A percentile compares a stretch with the other conserved stretches of the same genome.
Evolutionary conservation across 208 protist species (phyloP).

Genomic region (Wallacemonas sp.): DNA sequence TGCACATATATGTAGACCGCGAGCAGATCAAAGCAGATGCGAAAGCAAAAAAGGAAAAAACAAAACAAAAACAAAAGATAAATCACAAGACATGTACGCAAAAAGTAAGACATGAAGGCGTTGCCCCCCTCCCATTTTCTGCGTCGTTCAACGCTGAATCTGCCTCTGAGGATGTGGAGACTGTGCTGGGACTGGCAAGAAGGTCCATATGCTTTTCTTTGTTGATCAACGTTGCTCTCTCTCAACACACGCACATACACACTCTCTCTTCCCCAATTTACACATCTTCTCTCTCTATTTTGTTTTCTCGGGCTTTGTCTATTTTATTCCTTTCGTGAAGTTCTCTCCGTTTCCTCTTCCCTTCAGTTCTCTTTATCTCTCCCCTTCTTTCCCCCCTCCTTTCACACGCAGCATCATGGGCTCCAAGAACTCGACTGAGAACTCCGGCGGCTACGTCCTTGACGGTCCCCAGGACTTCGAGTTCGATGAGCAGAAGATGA

Average conservation of each 20-base stretch:
- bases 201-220: too few species aligned
- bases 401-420: conserved; percentile 15
- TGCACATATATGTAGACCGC: too few species aligned
- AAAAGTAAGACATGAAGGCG: background rate
- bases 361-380: background rate
- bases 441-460: conserved; percentile 23
- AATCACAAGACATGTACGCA: background rate
- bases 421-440: conserved; percentile 17
- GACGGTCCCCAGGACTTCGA: conserved; percentile 42
- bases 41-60: background rate
- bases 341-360: conserved; percentile 2
- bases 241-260: background rate
- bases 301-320: too few species aligned
- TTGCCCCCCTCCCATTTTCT: too few species aligned
- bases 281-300: background rate
- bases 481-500: conserved; percentile 41
- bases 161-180: background rate
- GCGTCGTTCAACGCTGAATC: background rate
- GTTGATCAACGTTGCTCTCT: background rate
- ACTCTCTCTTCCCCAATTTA: background rate
- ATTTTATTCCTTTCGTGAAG: too few species aligned
- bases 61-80: background rate
- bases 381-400: background rate
- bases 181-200: too few species aligned
- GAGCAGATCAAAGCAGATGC: background rate